Evolutionary conservation across 805 yeast species (phyloP).

Genomic region (Candida parachauliodes): DNA sequence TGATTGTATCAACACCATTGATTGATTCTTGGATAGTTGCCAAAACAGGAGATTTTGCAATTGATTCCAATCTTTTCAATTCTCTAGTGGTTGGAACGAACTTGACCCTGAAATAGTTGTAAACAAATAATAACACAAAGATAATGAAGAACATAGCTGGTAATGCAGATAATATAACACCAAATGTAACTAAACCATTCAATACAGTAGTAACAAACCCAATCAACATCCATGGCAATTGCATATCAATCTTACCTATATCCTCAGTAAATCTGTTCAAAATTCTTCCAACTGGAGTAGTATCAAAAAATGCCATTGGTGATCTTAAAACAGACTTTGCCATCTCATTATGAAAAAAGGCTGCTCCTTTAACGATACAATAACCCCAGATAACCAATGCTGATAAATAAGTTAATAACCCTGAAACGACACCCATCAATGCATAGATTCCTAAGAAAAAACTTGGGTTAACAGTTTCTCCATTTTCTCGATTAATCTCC

Average conservation of each 20-base stretch:
- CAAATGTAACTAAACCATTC: conserved; percentile 25
- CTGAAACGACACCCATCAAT: conserved; percentile 25
- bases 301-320: conserved; percentile 41
- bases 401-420: conserved; percentile 23
- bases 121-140: conserved; percentile 21
- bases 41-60: conserved; percentile 29
- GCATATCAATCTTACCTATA: conserved; percentile 29
- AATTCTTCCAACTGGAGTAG: conserved; percentile 39
- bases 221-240: conserved; percentile 29
- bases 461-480: conserved; percentile 21
- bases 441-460: conserved; percentile 25
- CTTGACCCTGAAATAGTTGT: conserved; percentile 26
- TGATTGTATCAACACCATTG: conserved; percentile 33
- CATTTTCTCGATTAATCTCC: conserved; percentile 23
- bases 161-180: conserved; percentile 27
- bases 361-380: conserved; percentile 28
- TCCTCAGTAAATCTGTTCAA: conserved; percentile 39
- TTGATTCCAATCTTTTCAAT: conserved; percentile 29
- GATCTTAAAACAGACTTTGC: conserved; percentile 31
- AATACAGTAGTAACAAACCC: conserved; percentile 19
- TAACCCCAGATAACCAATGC: conserved; percentile 29
- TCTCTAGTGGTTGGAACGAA: conserved; percentile 36
- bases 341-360: conserved; percentile 35
- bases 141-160: conserved; percentile 32
- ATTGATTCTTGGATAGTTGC: conserved; percentile 36